Conservation (phyloP, 805 yeast genomes). For the Ogataea dorogensis region DNA sequence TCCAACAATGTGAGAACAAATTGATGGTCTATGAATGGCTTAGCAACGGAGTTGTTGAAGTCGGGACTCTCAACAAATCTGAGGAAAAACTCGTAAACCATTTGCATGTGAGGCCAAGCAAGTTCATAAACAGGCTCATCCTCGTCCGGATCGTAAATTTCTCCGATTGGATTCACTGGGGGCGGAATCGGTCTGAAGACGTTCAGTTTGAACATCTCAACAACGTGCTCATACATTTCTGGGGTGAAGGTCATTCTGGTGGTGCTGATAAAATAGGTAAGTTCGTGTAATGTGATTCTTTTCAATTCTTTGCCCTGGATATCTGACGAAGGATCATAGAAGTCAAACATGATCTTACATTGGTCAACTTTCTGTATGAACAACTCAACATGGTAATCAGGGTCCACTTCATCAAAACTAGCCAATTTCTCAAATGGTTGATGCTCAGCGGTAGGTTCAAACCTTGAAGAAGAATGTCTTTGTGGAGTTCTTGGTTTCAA, state of each 20-base stretch:
- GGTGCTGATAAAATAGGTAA: conserved; percentile 81
- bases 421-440: conserved; percentile 75
- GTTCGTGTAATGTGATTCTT: conserved; percentile 80
- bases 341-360: conserved; percentile 92
- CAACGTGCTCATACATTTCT: conserved; percentile 85
- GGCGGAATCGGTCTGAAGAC: conserved; percentile 97
- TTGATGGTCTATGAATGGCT: conserved; percentile 88
- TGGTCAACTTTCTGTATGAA: conserved; percentile 90
- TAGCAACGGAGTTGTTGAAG: conserved; percentile 89
- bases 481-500: conserved; percentile 70
- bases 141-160: conserved; percentile 95
- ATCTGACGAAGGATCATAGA: conserved; percentile 89
- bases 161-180: conserved; percentile 96
- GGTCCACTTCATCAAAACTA: conserved; percentile 76
- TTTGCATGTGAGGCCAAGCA: conserved; percentile 99
- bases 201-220: conserved; percentile 84
- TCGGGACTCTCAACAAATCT: conserved; percentile 93
- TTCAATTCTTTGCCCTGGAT: conserved; percentile 91
- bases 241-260: conserved; percentile 85
- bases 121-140: conserved; percentile 96
- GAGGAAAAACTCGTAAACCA: conserved; percentile 90
- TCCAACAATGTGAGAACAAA: conserved; percentile 81
- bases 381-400: conserved; percentile 74
- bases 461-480: conserved; percentile 88
- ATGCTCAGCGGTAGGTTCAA: conserved; percentile 71